These are phyloP conservation scores for Nannizzia gypsea DNA, from an alignment of 2,329 filamentous ascomycete genomes.

Conservation along the genomic window DNA sequence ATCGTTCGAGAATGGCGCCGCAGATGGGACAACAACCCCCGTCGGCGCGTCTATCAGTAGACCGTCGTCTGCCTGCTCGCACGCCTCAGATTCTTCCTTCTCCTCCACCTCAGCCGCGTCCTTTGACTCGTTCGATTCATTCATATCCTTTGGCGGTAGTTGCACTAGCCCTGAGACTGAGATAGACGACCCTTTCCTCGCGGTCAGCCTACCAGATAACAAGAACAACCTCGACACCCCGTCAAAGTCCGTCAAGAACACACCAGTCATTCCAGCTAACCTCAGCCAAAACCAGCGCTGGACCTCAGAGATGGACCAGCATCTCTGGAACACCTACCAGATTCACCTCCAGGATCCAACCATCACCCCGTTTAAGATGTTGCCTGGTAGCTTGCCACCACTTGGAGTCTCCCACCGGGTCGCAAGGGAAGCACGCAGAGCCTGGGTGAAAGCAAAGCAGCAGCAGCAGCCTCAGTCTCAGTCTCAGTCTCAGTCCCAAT, in stretches of 20 bases:
- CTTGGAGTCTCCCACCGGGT: slow-evolving; percentile 54
- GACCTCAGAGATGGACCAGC: slow-evolving; percentile 53
- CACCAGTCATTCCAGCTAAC: slow-evolving; percentile 17
- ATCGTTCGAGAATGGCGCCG: slow-evolving; percentile 17
- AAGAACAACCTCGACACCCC: slow-evolving; percentile 31
- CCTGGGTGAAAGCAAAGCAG: slow-evolving; percentile 42
- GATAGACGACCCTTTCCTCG: slow-evolving; percentile 43
- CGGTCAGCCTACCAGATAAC: slow-evolving; percentile 29
- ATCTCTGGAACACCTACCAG: slow-evolving; percentile 56
- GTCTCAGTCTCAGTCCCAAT: neutral
- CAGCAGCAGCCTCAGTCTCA: slow-evolving; percentile 15
- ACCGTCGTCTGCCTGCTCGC: slow-evolving; percentile 47
- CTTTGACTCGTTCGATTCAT: slow-evolving; percentile 42
- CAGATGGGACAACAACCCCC: slow-evolving; percentile 22
- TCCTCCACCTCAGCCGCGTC: slow-evolving; percentile 37
- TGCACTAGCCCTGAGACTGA: slow-evolving; percentile 52
- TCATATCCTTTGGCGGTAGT: slow-evolving; percentile 47
- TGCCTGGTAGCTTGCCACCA: slow-evolving; percentile 51
- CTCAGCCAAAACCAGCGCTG: slow-evolving; percentile 31
- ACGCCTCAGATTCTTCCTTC: slow-evolving; percentile 50
- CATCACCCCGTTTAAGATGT: slow-evolving; percentile 55
- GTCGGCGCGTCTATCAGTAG: slow-evolving; percentile 39
- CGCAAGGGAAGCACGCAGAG: slow-evolving; percentile 48
- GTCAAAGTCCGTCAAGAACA: slow-evolving; percentile 22
- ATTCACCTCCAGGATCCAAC: slow-evolving; percentile 54